A percentile compares a stretch with the other conserved stretches of the same genome.
Conservation (phyloP, 306 rosid species). For the Begonia peltatifolia region DNA sequence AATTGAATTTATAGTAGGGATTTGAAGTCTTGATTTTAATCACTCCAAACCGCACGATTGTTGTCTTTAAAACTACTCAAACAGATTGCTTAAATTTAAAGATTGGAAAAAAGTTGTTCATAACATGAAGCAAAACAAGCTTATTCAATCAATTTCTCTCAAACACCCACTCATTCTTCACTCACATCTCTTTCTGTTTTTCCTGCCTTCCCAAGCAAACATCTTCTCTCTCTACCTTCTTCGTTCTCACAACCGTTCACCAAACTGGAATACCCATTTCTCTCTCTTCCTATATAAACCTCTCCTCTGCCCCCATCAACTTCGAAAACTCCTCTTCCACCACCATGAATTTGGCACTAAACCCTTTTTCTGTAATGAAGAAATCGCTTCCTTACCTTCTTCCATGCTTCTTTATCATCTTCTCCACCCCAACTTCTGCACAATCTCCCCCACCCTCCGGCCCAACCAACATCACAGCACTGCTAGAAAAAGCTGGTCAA, state of each 20-base stretch:
- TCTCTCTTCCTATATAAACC: not conserved
- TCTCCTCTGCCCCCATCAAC: not conserved
- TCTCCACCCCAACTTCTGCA: conserved; percentile 1
- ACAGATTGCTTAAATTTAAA: not conserved
- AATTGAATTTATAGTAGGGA: not conserved
- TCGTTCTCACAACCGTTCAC: not conserved
- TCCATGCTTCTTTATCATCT: not conserved
- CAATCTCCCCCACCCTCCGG: conserved; percentile 43
- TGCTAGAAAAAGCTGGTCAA: conserved; percentile 81
- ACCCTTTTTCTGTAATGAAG: too few species aligned
- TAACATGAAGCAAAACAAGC: conserved; percentile 2
- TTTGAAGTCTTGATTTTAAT: not conserved
- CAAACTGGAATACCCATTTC: conserved; percentile 1
- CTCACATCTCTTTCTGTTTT: conserved; percentile 3
- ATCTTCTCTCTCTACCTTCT: conserved; percentile 2
- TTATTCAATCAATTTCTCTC: not conserved
- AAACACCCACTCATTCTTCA: not conserved
- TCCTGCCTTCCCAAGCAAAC: conserved; percentile 15
- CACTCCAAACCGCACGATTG: not conserved
- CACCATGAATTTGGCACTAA: not conserved
- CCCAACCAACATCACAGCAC: conserved; percentile 46
- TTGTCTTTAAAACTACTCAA: not conserved
- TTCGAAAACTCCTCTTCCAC: too few species aligned
- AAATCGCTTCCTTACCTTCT: not conserved
- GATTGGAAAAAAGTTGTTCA: conserved; percentile 4